phyloP scores from a whole-genome alignment of 1,284 basidiomycete species.

The Ganoderma lingzhi region DNA sequence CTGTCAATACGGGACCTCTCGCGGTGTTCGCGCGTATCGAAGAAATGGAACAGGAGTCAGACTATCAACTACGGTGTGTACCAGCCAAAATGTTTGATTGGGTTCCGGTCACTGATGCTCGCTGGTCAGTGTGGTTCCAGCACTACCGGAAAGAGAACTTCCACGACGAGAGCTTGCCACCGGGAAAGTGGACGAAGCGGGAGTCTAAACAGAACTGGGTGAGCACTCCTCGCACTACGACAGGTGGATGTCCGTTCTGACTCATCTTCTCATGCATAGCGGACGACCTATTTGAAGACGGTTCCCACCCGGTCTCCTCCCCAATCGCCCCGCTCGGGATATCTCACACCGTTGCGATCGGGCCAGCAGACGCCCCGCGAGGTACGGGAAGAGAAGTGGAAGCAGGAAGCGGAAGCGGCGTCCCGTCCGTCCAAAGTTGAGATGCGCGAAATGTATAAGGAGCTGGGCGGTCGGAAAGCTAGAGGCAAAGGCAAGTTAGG shows the following conservation, averaged over 20 bases:
- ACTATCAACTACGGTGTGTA: constrained; percentile 87
- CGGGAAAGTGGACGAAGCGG: constrained; percentile 86
- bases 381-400: constrained; percentile 79
- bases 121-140: constrained; percentile 84
- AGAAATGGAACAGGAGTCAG: constrained; percentile 88
- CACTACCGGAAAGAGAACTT: constrained; percentile 84
- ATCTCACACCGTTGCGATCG: constrained; percentile 55
- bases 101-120: constrained; percentile 4
- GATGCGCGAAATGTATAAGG: constrained; percentile 91
- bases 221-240: constrained; percentile 32
- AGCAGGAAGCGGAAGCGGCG: constrained; percentile 57
- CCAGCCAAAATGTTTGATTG: not conserved
- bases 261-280: constrained; percentile 46
- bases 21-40: constrained; percentile 80
- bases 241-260: not conserved
- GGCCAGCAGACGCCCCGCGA: constrained; percentile 85
- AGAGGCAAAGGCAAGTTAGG: constrained; percentile 70
- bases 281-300: constrained; percentile 62
- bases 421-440: constrained; percentile 76
- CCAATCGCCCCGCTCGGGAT: constrained; percentile 52
- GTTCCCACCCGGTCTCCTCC: constrained; percentile 53
- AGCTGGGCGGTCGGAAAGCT: constrained; percentile 84
- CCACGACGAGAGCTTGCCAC: constrained; percentile 75
- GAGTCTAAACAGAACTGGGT: constrained; percentile 90
- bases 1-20: constrained; percentile 77